These are phyloP conservation scores for Hyaloscypha hepaticicola DNA, from an alignment of 495 filamentous ascomycete genomes.

Conservation along the genomic window DNA sequence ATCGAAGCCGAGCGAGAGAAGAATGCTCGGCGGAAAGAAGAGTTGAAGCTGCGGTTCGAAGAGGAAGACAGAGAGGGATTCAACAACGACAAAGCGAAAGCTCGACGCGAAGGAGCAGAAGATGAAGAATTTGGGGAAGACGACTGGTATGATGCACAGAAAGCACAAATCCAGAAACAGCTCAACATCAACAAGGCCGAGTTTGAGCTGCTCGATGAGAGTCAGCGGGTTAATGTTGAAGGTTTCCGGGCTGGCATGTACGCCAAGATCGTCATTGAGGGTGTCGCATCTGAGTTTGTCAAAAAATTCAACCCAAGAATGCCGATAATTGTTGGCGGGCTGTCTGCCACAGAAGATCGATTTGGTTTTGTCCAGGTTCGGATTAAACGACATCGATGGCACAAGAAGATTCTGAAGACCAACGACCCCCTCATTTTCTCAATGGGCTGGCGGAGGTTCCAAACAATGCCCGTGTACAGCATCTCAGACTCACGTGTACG, in stretches of 20 bases:
- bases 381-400: conserved; percentile 97
- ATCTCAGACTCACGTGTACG: conserved; percentile 89
- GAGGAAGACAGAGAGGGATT: conserved; percentile 96
- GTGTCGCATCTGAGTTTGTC: conserved; percentile 88
- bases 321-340: conserved; percentile 85
- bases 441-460: conserved; percentile 95
- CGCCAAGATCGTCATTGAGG: conserved; percentile 81
- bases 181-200: conserved; percentile 91
- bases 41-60: conserved; percentile 90
- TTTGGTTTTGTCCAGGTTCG: conserved; percentile 94
- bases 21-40: conserved; percentile 90
- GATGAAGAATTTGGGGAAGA: conserved; percentile 90
- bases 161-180: conserved; percentile 91
- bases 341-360: conserved; percentile 88
- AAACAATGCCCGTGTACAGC: conserved; percentile 87
- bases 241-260: conserved; percentile 93
- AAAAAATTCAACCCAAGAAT: conserved; percentile 80
- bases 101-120: conserved; percentile 57
- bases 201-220: conserved; percentile 79
- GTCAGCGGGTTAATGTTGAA: conserved; percentile 76
- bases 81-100: conserved; percentile 76
- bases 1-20: conserved; percentile 83
- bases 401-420: conserved; percentile 98
- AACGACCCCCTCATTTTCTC: conserved; percentile 97
- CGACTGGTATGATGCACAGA: conserved; percentile 97